Evolutionary conservation across 495 filamentous ascomycete species (phyloP), one percentile per base, ranked within the genome.

Genomic region (Xylaria sp.): DNA sequence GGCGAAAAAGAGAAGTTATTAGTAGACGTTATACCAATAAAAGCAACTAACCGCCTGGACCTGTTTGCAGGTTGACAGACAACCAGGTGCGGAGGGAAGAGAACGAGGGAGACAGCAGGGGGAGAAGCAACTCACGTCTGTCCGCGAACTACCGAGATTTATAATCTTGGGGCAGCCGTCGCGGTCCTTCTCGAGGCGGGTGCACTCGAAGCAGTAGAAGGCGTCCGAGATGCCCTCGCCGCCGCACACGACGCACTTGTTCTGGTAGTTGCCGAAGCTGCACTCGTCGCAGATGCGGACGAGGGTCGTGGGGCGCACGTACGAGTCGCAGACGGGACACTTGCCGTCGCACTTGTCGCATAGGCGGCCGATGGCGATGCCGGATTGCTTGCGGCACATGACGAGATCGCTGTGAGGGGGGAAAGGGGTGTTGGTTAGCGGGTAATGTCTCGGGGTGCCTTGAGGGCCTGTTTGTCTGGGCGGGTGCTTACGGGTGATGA

Each of bases 301-400:
- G 41, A 98, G 91, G 7, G 97, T 99, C 8, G 97, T 98, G 1
- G 96, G 96, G 5, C 96, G 94, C 71, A 99, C 96, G 87, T 99
- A 99, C 72, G 92, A 95, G 81, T 99, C 96, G 88, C 96, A 99
- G 72, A 98, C 94, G 53, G 96, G 96, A 74, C 96, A 99, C 87
- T 98, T 99, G 83, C 96, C 96, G 84, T 99, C 96, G 85, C 96
- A 99, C 84, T 99, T 99, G 86, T 99, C 96, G 88, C 96, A 99
- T 78, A 99, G 92, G 33, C 96, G 94, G 78, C 97, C 96, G 90
- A 98, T 98, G 73, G 95, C 93, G 80, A 98, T 98, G 83, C 96
- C 96, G 71, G 97, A 85, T 80, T 97, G 95, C 86, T 98, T 98
- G 84, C 97, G 95, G 89, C 96, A 99, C 96, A 99, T 99, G 74